Base-by-base conservation (phyloP, 495 filamentous ascomycete species). In the Bacidia gigantensis region DNA sequence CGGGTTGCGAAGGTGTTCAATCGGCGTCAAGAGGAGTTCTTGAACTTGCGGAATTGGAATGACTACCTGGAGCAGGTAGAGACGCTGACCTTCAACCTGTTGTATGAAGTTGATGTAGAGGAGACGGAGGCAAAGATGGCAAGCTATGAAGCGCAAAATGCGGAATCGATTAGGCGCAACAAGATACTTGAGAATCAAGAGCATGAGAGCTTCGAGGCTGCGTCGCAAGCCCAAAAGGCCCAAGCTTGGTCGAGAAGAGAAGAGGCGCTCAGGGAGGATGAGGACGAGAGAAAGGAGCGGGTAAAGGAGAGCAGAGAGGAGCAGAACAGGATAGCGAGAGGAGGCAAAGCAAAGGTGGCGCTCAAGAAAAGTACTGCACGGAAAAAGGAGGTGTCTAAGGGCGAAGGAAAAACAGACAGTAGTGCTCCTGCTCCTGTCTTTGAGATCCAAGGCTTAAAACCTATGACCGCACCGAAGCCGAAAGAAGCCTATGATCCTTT, bases 1-100 rank as follows among this genome's bases (percentile, higher is more conserved):
- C 73, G 84, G 45, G 86, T 98, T 2, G 80, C 83, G 52, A 75
- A 77, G 35, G 80, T 89, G 74, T 89, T 96, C 67, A 96, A 98
- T 69, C 78, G 82, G 56, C 75, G 79, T 10, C 80, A 94, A 71
- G 86, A 93, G 53, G 93, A 99, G 64, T 99, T 97, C 61, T 79
- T 86, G 58, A 79, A 75, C 0, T 74, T 93, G 53, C 71, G 72
- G 39, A 83, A 80, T 56, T 97, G 82, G 69, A 95, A 97, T 68
- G 81, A 97, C 65, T 96, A 97, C 69, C 79, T 97, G 24, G 87
- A 97, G 66, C 80, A 86, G 58, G 86, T 95, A 24, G 92, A 99
- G 70, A 79, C 84, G 55, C 76, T 93, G 47, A 89, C 88, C 18
- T 89, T 89, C 65, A 89, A 93, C 59, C 75, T 99, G 1, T 82